Percentiles rank a stretch among this genome's conserved stretches.
Evolutionary conservation across 805 yeast genomes (phyloP).

Genomic region (Candida maesae): DNA sequence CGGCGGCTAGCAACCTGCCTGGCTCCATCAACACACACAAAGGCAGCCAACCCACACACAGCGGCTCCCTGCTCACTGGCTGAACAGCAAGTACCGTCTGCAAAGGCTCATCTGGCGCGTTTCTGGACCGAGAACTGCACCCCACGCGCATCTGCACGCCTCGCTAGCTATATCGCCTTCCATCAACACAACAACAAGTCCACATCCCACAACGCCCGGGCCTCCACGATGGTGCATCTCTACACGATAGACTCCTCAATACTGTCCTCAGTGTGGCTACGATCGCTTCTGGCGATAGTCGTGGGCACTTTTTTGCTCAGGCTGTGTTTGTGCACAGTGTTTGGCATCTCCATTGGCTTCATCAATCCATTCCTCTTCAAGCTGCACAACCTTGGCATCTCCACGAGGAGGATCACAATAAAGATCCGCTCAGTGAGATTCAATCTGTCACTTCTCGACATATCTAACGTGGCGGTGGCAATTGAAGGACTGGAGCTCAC

Average conservation of each 20-base stretch:
- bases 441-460: constrained; percentile 13
- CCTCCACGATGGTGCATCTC: background rate
- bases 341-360: constrained; percentile 28
- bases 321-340: constrained; percentile 9
- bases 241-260: background rate
- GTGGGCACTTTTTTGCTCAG: constrained; percentile 7
- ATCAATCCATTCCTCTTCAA: constrained; percentile 28
- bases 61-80: too few relatives aligned
- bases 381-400: constrained; percentile 15
- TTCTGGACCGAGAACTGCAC: too few relatives aligned
- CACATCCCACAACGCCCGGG: too few relatives aligned
- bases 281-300: background rate
- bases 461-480: constrained; percentile 16
- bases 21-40: too few relatives aligned
- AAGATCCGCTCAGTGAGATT: constrained; percentile 15
- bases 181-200: background rate
- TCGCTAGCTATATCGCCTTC: too few relatives aligned
- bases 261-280: constrained; percentile 2
- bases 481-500: constrained; percentile 21
- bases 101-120: too few relatives aligned
- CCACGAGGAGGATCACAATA: constrained; percentile 8
- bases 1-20: constrained; percentile 1
- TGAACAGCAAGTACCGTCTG: too few relatives aligned
- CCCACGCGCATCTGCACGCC: too few relatives aligned
- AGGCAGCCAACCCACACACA: too few relatives aligned